phyloP scores from a whole-genome alignment of 495 filamentous ascomycete species.

The Daldinia grandis region DNA sequence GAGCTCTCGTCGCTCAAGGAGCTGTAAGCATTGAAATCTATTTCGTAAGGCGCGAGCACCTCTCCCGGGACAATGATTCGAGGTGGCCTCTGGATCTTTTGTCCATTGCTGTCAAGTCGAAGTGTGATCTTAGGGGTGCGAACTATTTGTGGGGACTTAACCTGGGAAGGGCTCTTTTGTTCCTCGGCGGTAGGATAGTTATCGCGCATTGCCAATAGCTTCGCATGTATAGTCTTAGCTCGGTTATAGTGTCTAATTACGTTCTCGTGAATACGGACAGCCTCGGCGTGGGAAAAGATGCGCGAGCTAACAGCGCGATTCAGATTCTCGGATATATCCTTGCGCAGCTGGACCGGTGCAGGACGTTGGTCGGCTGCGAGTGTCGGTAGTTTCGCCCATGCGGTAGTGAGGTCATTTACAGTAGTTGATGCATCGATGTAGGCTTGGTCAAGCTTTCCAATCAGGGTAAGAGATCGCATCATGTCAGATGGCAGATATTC shows the following conservation, averaged over 20 bases:
- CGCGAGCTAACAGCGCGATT: conserved; percentile 78
- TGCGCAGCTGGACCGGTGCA: conserved; percentile 66
- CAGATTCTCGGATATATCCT: conserved; percentile 76
- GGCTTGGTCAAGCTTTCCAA: conserved; percentile 79
- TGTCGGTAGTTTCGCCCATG: conserved; percentile 75
- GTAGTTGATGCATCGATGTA: conserved; percentile 70
- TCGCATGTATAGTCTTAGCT: conserved; percentile 77
- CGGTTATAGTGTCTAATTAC: conserved; percentile 81
- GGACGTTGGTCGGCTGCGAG: conserved; percentile 60
- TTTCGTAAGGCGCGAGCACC: conserved; percentile 65
- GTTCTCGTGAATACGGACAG: conserved; percentile 78
- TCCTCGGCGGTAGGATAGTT: conserved; percentile 59
- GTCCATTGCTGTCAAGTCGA: conserved; percentile 64
- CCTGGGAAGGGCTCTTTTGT: conserved; percentile 60
- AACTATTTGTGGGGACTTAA: conserved; percentile 64
- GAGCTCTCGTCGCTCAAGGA: conserved; percentile 57
- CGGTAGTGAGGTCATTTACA: conserved; percentile 76
- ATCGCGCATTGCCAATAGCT: conserved; percentile 77
- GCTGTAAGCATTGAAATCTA: conserved; percentile 61
- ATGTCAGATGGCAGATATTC: conserved; percentile 96
- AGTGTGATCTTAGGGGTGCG: conserved; percentile 70
- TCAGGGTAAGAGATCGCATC: conserved; percentile 85
- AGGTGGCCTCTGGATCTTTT: conserved; percentile 53
- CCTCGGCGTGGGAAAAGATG: conserved; percentile 82
- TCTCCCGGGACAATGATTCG: conserved; percentile 66